Base-by-base conservation (phyloP, 345 rosid species). In the Linum usitatissimum region DNA sequence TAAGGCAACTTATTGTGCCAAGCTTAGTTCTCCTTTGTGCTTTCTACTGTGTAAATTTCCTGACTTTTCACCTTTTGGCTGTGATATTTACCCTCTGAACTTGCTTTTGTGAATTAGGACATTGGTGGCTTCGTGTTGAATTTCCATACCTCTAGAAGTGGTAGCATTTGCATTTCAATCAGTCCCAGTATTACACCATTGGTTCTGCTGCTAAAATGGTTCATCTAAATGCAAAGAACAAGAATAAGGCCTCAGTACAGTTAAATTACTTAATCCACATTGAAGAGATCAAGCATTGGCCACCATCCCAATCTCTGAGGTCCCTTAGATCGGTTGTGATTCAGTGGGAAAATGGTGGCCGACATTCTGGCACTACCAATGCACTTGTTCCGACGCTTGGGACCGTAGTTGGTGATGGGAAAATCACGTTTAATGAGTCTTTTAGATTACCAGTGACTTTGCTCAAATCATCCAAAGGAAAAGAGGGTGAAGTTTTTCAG, bases 281-380 rank as follows among this genome's bases (percentile, higher is more conserved):
- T 75, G 87, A 79, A 70, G 95, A 92, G 59, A 72, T 92, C 78
- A 89, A 81, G 77, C 98, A 95, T 39, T 92, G 98, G 98, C 98
- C 98, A 5, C 98, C 98, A 36, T 86, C 98, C 20, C 96, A 92
- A 69, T 86, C 98, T 14, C 81, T 92, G 58, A 72, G 82, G 66
- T 85, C 95, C 19, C 80, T 92, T 5, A 89, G 96, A 45, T 86
- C 98, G 15, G 95, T 86, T 64, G 58, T 86, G 7, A 78, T 92
- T 40, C 98, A 85, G 49, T 92, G 98, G 98, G 95, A 86, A 77
- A 84, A 89, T 31, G 93, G 95, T 58, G 89, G 77, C 60, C 84
- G 83, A 56, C 78, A 55, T 34, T 80, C 88, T 0, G 95, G 96
- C 20, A 81, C 95, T 7, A 88, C 98, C 6, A 75, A 73, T 39